These are phyloP conservation scores for Boletus tomentosulus DNA, from an alignment of 768 basidiomycete species.

Conservation along the genomic window DNA sequence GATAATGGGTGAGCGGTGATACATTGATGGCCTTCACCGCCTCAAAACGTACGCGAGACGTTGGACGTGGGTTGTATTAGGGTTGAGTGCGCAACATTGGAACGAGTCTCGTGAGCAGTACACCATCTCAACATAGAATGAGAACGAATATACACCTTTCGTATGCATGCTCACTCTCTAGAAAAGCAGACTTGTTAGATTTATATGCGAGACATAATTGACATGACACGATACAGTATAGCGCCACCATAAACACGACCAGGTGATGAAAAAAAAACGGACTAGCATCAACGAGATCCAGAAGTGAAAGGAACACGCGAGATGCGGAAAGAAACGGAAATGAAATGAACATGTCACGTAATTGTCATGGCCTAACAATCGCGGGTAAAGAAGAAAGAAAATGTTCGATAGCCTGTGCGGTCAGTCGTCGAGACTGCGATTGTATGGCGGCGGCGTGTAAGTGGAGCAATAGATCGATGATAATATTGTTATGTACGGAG, in stretches of 20 bases:
- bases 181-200: background rate
- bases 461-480: constrained; percentile 22
- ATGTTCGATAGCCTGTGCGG: background rate
- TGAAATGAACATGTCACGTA: too few relatives aligned
- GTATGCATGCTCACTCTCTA: too few relatives aligned
- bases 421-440: background rate
- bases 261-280: background rate
- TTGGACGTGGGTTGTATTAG: background rate
- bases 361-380: too few relatives aligned
- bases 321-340: background rate
- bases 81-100: background rate
- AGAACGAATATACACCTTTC: too few relatives aligned
- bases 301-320: background rate
- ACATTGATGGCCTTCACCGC: too few relatives aligned
- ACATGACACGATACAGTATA: background rate
- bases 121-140: too few relatives aligned
- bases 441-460: background rate
- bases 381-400: background rate
- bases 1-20: too few relatives aligned
- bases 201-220: background rate
- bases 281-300: too few relatives aligned
- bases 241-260: background rate
- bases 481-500: constrained; percentile 22
- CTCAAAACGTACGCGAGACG: too few relatives aligned
- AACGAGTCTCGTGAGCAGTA: background rate